Evolutionary conservation across 768 basidiomycete genomes (phyloP).

Genomic region (Amanita pallidorosea): DNA sequence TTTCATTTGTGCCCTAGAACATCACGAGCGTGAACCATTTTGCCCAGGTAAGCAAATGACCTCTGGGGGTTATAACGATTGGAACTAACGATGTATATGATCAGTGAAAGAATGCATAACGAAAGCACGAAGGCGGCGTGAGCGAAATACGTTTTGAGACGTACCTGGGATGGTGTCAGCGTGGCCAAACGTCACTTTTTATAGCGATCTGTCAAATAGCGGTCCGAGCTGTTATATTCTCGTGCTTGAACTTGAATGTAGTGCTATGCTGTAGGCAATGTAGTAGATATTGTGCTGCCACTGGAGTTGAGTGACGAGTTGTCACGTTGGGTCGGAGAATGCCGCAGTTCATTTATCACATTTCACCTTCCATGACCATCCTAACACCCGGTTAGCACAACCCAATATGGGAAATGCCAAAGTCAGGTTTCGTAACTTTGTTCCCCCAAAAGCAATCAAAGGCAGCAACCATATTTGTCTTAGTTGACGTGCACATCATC

Average conservation of each 20-base stretch:
- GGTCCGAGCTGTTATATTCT: not conserved
- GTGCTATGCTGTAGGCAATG: not conserved
- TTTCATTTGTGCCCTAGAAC: not conserved
- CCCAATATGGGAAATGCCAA: too few species aligned
- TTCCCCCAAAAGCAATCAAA: not conserved
- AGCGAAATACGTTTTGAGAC: not conserved
- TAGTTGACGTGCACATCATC: not conserved
- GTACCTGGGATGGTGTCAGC: not conserved
- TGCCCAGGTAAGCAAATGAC: not conserved
- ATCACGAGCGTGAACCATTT: not conserved
- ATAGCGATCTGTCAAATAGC: not conserved
- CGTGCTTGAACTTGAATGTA: not conserved
- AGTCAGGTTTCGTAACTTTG: not conserved
- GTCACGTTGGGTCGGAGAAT: not conserved
- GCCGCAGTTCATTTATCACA: not conserved
- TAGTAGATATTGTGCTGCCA: not conserved
- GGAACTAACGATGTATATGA: not conserved
- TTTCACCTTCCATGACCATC: not conserved
- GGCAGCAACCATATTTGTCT: constrained; percentile 1
- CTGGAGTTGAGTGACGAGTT: not conserved
- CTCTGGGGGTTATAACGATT: not conserved
- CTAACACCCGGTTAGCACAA: not conserved
- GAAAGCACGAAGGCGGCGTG: not conserved
- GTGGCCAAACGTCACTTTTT: not conserved
- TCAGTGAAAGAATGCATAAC: not conserved